phyloP scores from a whole-genome alignment of 768 basidiomycete species.

The Boletus eberwhitei region DNA sequence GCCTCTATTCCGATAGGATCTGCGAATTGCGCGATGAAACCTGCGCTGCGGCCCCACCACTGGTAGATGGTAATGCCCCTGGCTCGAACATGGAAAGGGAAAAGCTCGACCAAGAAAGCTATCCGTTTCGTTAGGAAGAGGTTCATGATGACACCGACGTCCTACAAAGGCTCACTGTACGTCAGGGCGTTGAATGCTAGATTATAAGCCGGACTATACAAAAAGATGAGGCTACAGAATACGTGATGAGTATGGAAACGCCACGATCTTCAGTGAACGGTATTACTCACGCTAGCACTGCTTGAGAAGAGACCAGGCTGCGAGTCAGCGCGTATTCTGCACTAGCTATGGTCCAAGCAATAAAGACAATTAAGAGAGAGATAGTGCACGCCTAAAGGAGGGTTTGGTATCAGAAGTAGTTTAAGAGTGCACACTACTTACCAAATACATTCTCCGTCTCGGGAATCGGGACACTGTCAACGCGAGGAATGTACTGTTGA shows the following conservation, averaged over 20 bases:
- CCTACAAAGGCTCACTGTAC: not conserved
- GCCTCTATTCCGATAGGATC: constrained; percentile 9
- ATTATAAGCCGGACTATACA: constrained; percentile 4
- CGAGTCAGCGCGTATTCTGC: constrained; percentile 11
- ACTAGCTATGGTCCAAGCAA: constrained; percentile 15
- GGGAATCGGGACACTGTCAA: constrained; percentile 3
- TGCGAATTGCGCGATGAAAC: constrained; percentile 2
- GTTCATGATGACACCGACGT: too few relatives aligned
- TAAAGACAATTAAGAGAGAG: constrained; percentile 15
- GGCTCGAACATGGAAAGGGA: constrained; percentile 58
- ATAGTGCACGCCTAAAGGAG: constrained; percentile 9
- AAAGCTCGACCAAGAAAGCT: constrained; percentile 63
- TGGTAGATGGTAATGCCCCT: constrained; percentile 62
- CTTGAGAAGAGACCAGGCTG: not conserved
- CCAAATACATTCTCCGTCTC: constrained; percentile 10
- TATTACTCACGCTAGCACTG: constrained; percentile 9
- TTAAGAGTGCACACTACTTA: not conserved
- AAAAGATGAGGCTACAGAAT: not conserved
- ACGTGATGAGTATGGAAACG: not conserved
- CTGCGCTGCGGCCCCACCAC: constrained; percentile 45
- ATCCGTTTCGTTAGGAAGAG: not conserved
- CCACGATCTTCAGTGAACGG: not conserved
- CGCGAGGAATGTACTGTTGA: not conserved
- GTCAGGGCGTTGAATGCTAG: not conserved
- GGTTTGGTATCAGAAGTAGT: too few relatives aligned